Base-by-base conservation (phyloP, 441 rosid genomes). In the Eruca vesicaria region DNA sequence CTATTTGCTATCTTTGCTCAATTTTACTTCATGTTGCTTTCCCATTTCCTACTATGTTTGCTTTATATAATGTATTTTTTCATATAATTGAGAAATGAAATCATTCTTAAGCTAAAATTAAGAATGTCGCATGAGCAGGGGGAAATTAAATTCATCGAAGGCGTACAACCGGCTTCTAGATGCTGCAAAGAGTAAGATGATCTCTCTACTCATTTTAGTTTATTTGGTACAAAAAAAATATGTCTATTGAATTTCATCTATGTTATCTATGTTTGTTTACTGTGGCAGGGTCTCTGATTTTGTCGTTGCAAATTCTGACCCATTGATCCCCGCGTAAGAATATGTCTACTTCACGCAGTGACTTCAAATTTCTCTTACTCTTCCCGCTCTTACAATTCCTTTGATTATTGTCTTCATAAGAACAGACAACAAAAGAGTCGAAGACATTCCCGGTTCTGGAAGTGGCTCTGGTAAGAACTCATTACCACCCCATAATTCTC, bases 171-270 rank as follows among this genome's bases (percentile, higher is more conserved):
- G 4, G 86, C 97, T 60, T 90, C 97, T 68, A 74, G 63, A 81
- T 86, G 74, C 85, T 91, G 97, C 92, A 88, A 94, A 85, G 98
- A 88, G 98, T 94, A 79, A 36, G 93, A 77, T 63, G 35, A 38
- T 52, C 6, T 20, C 53, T 66, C 15, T 32, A 26, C 32, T 66
- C 53, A 10, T 58, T 52, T 53, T 69, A 6, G 12, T 21, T 29
- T 31, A 48, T 75, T 48, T 18, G 31, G 21, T 23, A 2, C n/a
- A 61, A 57, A 16, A 7, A 9, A 23, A 18, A 28, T 50, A 55
- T 68, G 41, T 61, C 57, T 55, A 35, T 61, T 9, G 3, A 33
- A 63, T 35, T 9, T 62, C 31, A 53, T 33, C 36, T 53, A 12
- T 48, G 23, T 55, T n/a, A 45, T 7, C 15, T 64, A 7, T 55